phyloP scores from a whole-genome alignment of 2,329 filamentous ascomycete species.

The Cercospora nicotianae region DNA sequence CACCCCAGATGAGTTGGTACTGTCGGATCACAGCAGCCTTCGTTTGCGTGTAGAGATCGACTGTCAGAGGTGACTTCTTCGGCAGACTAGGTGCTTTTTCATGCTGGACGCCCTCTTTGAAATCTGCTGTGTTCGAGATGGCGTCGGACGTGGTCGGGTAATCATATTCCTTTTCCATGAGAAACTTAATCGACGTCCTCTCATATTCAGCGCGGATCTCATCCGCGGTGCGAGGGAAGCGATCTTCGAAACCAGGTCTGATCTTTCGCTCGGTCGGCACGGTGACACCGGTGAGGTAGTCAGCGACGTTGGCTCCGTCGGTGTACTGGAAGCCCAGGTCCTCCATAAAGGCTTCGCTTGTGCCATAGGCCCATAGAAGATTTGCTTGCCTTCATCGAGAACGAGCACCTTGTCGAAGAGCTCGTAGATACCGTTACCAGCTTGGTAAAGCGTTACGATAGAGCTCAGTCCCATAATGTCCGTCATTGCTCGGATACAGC shows the following conservation, averaged over 20 bases:
- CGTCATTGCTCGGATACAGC: conserved; percentile 63
- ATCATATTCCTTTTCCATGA: conserved; percentile 58
- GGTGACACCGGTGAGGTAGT: conserved; percentile 66
- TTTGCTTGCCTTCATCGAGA: conserved; percentile 64
- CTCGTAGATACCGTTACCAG: conserved; percentile 68
- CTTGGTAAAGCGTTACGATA: conserved; percentile 68
- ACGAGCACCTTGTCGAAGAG: conserved; percentile 70
- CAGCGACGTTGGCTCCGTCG: conserved; percentile 63
- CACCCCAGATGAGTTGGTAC: conserved; percentile 65
- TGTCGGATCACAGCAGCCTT: conserved; percentile 59
- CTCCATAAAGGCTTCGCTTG: conserved; percentile 65
- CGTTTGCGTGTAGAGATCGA: conserved; percentile 57
- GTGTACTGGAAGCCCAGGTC: conserved; percentile 62
- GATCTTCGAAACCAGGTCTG: conserved; percentile 44
- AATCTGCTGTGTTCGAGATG: conserved; percentile 53
- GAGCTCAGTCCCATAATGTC: conserved; percentile 61
- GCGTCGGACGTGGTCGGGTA: conserved; percentile 56
- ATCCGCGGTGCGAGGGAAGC: conserved; percentile 48
- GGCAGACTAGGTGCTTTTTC: conserved; percentile 59
- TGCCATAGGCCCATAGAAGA: conserved; percentile 63
- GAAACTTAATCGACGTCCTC: conserved; percentile 51
- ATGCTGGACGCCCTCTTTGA: conserved; percentile 53
- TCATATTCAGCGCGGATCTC: conserved; percentile 54
- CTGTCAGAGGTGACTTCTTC: conserved; percentile 57
- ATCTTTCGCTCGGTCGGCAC: conserved; percentile 54